Percentiles rank a stretch among this genome's conserved stretches.
Evolutionary conservation across 164 flowering plant species (phyloP).

Genomic region (Macadamia integrifolia): DNA sequence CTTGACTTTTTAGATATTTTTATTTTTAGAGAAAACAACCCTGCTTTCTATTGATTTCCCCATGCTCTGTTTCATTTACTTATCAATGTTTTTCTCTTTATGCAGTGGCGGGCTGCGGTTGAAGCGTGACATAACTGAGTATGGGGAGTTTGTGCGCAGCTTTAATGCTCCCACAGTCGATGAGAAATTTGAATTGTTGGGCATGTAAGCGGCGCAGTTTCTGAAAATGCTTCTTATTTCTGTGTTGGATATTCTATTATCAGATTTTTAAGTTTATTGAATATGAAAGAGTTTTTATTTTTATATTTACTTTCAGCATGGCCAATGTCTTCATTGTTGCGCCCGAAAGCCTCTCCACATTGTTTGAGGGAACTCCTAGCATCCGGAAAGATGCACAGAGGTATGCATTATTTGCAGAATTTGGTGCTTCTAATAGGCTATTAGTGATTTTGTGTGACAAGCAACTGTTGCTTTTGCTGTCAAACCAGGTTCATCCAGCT

Average conservation of each 20-base stretch:
- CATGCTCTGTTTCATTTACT: background rate
- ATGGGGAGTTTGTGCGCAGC: constrained; percentile 92
- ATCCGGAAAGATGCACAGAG: constrained; percentile 92
- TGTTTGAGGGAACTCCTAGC: constrained; percentile 93
- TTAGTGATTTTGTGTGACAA: background rate
- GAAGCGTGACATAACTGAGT: constrained; percentile 97
- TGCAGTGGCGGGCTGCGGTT: constrained; percentile 87
- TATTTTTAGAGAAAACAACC: too few relatives aligned
- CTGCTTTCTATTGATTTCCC: too few relatives aligned
- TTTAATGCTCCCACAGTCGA: constrained; percentile 95
- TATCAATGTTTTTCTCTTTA: constrained; percentile 1
- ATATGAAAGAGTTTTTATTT: background rate
- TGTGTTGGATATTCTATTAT: background rate
- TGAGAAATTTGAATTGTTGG: constrained; percentile 87
- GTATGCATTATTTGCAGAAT: constrained; percentile 24
- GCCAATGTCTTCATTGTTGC: constrained; percentile 99
- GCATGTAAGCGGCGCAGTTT: constrained; percentile 63
- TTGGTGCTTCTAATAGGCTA: background rate
- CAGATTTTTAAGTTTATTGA: background rate
- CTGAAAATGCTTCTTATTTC: background rate
- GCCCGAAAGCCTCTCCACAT: constrained; percentile 84
- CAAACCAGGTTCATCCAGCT: constrained; percentile 77
- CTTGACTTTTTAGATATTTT: too few relatives aligned
- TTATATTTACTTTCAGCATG: constrained; percentile 46
- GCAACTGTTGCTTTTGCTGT: constrained; percentile 3